Evolutionary conservation across 495 filamentous ascomycete genomes (phyloP).

Genomic region (Cercophora sp.): DNA sequence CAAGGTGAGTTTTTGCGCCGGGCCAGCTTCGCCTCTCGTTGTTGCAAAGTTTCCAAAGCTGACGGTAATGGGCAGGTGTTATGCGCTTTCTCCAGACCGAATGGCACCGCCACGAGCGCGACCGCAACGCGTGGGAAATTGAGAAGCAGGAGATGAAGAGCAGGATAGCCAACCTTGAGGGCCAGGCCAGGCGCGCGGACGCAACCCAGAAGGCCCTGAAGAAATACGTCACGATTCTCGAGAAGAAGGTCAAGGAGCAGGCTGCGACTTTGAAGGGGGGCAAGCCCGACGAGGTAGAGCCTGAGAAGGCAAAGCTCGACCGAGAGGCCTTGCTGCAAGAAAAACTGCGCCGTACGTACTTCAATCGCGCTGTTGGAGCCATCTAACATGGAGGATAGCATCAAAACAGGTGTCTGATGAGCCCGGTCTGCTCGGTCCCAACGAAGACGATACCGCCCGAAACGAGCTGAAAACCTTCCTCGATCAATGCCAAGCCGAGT

Average conservation of each 20-base stretch:
- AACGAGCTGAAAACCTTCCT: constrained; percentile 58
- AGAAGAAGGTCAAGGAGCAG: constrained; percentile 81
- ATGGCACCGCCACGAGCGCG: constrained; percentile 98
- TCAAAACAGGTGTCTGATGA: no score
- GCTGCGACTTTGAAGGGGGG: constrained; percentile 40
- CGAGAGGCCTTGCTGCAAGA: constrained; percentile 44
- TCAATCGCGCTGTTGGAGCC: no score
- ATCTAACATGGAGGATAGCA: no score
- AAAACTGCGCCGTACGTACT: constrained; percentile 41
- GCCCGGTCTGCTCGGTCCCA: no score
- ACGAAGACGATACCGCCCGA: constrained; percentile 51
- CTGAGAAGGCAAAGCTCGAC: constrained; percentile 39
- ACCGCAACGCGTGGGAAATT: constrained; percentile 98
- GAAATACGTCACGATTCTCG: constrained; percentile 86
- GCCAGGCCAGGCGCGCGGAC: constrained; percentile 78
- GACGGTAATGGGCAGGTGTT: constrained; percentile 59
- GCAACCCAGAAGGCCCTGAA: constrained; percentile 80
- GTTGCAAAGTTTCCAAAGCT: constrained; percentile 12
- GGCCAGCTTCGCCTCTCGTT: not conserved
- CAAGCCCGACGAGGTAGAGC: constrained; percentile 13
- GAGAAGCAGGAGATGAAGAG: constrained; percentile 99
- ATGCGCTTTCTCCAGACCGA: constrained; percentile 99
- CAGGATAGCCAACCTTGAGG: constrained; percentile 92
- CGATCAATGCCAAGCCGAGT: constrained; percentile 59
- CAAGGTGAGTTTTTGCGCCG: constrained; percentile 62